Conservation (phyloP, 805 yeast species). For the Teunomyces stri region DNA sequence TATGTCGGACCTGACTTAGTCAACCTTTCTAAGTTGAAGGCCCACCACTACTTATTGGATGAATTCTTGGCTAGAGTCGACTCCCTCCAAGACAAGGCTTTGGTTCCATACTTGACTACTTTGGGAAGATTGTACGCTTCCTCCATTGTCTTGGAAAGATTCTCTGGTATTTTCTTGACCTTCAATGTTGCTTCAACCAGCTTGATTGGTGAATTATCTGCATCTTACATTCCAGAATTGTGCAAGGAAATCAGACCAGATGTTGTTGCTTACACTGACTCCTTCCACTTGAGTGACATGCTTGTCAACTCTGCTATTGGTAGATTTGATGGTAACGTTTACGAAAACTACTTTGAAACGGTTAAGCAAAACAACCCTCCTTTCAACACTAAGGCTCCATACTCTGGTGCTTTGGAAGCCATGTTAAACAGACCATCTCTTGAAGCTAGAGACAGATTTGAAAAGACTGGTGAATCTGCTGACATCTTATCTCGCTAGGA, state of each 20-base stretch:
- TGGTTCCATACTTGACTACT: slow-evolving; percentile 49
- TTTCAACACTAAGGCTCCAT: slow-evolving; percentile 57
- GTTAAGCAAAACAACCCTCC: slow-evolving; percentile 53
- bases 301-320: slow-evolving; percentile 84
- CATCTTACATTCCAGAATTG: slow-evolving; percentile 37
- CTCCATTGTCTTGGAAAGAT: slow-evolving; percentile 60
- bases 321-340: slow-evolving; percentile 75
- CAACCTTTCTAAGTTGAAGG: slow-evolving; percentile 47
- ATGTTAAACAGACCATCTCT: slow-evolving; percentile 34
- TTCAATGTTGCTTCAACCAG: slow-evolving; percentile 53
- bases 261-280: slow-evolving; percentile 77
- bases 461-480: slow-evolving; percentile 28
- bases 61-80: slow-evolving; percentile 37
- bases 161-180: slow-evolving; percentile 70
- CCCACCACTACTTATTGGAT: slow-evolving; percentile 47
- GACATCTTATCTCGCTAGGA: slow-evolving; percentile 17
- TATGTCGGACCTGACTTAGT: slow-evolving; percentile 46
- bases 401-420: slow-evolving; percentile 37
- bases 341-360: slow-evolving; percentile 66
- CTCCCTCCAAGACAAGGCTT: slow-evolving; percentile 32
- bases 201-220: slow-evolving; percentile 46
- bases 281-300: slow-evolving; percentile 78
- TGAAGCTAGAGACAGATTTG: slow-evolving; percentile 34
- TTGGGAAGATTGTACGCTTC: slow-evolving; percentile 62
- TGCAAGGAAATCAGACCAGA: slow-evolving; percentile 48